Evolutionary conservation across 192 early-diverging fungal species (phyloP).

Genomic region (Geranomyces variabilis): DNA sequence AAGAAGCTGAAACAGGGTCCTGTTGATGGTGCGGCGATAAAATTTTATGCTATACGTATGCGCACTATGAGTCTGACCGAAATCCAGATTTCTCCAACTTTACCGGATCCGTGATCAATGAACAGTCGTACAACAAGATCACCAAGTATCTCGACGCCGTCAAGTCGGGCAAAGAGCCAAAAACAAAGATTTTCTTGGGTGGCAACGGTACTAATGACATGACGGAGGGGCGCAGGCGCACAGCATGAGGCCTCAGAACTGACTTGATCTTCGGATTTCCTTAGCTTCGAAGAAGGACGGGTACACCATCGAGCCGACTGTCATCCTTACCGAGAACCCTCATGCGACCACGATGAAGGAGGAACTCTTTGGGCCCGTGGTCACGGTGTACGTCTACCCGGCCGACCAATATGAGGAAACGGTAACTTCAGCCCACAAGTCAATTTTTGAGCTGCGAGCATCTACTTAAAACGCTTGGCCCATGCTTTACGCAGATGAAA

Average conservation of each 20-base stretch:
- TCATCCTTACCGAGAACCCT: conserved; percentile 85
- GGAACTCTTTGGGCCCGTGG: conserved; percentile 96
- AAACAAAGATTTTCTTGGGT: conserved; percentile 85
- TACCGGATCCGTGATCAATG: conserved; percentile 88
- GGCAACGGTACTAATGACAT: conserved; percentile 63
- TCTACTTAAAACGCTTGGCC: not conserved
- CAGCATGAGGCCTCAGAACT: no score
- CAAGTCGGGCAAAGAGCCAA: conserved; percentile 58
- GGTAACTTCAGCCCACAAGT: conserved; percentile 27
- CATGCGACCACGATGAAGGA: conserved; percentile 83
- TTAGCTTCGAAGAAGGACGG: conserved; percentile 67
- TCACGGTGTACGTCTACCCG: conserved; percentile 90
- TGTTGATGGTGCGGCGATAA: conserved; percentile 59
- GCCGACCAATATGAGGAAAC: conserved; percentile 76
- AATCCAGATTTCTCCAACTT: conserved; percentile 79
- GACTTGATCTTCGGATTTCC: not conserved
- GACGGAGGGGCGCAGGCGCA: no score
- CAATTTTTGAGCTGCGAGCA: not conserved
- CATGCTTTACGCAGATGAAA: conserved; percentile 55
- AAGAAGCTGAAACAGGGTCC: conserved; percentile 82
- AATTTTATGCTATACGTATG: no score
- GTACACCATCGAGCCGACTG: conserved; percentile 90
- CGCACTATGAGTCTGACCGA: conserved; percentile 6
- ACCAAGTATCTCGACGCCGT: conserved; percentile 87
- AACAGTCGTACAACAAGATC: conserved; percentile 91